These are phyloP conservation scores for Hypoxylon sp. DNA, from an alignment of 2,329 filamentous ascomycete genomes.

Conservation along the genomic window DNA sequence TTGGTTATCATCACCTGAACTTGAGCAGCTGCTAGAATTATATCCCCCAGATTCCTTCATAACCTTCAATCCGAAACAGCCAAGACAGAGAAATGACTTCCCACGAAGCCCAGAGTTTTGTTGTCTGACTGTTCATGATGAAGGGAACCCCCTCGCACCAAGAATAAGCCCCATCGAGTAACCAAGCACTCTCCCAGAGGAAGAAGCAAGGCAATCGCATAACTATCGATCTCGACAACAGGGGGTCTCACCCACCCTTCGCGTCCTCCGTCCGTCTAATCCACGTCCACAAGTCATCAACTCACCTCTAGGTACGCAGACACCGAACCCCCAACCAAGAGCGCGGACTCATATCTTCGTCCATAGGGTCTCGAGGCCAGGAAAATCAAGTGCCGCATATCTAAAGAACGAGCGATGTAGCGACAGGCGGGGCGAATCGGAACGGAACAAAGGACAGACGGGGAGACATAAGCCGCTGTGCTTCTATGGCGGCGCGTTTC, in stretches of 20 bases:
- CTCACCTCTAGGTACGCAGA: slow-evolving; percentile 40
- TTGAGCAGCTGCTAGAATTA: slow-evolving; percentile 53
- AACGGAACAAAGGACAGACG: slow-evolving; percentile 61
- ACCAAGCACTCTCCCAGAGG: slow-evolving; percentile 65
- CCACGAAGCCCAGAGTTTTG: slow-evolving; percentile 53
- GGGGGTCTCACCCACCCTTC: slow-evolving; percentile 67
- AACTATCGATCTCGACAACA: slow-evolving; percentile 96
- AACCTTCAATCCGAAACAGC: slow-evolving; percentile 39
- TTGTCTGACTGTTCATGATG: slow-evolving; percentile 46
- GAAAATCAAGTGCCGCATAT: slow-evolving; percentile 42
- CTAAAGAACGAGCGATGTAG: slow-evolving; percentile 57
- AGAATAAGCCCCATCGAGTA: slow-evolving; percentile 99
- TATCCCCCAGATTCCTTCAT: slow-evolving; percentile 25
- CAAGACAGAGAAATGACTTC: slow-evolving; percentile 45
- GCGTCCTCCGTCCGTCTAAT: slow-evolving; percentile 57
- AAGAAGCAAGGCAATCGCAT: slow-evolving; percentile 87
- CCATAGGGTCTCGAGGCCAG: slow-evolving; percentile 66
- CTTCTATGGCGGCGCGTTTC: slow-evolving; percentile 99
- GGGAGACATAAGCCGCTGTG: slow-evolving; percentile 85
- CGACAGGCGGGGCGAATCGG: slow-evolving; percentile 60
- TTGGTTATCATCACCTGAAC: slow-evolving; percentile 91
- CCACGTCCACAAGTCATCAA: slow-evolving; percentile 51
- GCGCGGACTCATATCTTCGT: slow-evolving; percentile 92
- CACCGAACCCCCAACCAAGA: slow-evolving; percentile 49
- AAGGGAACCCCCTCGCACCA: slow-evolving; percentile 86